These are phyloP conservation scores for Stellera chamaejasme DNA, from an alignment of 345 rosid genomes.

Conservation along the genomic window DNA sequence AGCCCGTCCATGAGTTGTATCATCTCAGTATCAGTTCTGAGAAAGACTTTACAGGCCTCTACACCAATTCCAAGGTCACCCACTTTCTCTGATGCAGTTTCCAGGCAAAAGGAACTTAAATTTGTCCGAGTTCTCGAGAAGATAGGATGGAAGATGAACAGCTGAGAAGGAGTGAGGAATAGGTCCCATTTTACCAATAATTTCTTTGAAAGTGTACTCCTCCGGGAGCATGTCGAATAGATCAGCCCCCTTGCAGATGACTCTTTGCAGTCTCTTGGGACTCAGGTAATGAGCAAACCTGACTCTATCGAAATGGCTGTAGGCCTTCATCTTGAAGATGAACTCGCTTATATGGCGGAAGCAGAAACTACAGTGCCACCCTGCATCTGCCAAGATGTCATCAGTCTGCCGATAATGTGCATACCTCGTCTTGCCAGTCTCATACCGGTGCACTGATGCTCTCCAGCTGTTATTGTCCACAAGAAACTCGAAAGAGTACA, in stretches of 20 bases:
- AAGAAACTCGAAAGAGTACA: conserved; percentile 45
- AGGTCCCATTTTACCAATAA: conserved; percentile 72
- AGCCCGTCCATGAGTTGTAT: conserved; percentile 2
- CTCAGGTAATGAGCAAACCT: conserved; percentile 49
- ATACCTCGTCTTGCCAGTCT: conserved; percentile 49
- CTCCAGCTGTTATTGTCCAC: conserved; percentile 45
- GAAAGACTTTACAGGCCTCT: conserved; percentile 5
- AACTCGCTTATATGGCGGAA: conserved; percentile 38
- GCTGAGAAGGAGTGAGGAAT: conserved; percentile 68
- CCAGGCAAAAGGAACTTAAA: conserved; percentile 64
- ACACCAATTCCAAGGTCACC: conserved; percentile 13
- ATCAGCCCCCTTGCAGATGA: conserved; percentile 61
- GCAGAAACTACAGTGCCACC: conserved; percentile 48
- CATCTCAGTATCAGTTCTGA: background rate
- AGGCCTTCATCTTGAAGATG: conserved; percentile 70
- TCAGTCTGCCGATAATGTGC: conserved; percentile 66
- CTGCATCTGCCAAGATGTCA: conserved; percentile 60
- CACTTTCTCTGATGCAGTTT: conserved; percentile 48
- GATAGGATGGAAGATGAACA: conserved; percentile 56
- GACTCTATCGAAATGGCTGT: conserved; percentile 67
- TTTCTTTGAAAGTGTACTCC: conserved; percentile 64
- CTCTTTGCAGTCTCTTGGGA: conserved; percentile 57
- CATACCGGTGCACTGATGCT: conserved; percentile 50
- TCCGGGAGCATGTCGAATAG: conserved; percentile 72
- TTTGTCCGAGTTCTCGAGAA: conserved; percentile 47